Conservation (phyloP, 352 stramenopile genomes). For the Pythium oligandrum region DNA sequence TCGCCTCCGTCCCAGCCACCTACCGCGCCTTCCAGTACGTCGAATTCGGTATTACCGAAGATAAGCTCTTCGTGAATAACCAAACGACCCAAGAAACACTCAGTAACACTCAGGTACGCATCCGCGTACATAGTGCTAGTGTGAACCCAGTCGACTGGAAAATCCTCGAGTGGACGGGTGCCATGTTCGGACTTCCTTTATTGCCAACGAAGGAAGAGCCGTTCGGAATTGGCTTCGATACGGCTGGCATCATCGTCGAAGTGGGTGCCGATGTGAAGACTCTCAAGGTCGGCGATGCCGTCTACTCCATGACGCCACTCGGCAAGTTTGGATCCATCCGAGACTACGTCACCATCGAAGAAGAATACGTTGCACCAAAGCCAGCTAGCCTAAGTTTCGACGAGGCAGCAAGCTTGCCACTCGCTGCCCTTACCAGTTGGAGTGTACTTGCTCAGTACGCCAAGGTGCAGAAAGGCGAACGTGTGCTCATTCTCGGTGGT, state of each 20-base stretch:
- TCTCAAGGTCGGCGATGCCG: no score
- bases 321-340: conserved; percentile 29
- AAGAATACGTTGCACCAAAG: conserved; percentile 36
- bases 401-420: conserved; percentile 28
- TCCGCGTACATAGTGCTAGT: conserved; percentile 26
- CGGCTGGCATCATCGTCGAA: no score
- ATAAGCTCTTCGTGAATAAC: no score
- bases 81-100: no score
- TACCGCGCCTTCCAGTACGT: no score
- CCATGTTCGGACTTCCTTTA: conserved; percentile 10
- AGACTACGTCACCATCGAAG: conserved; percentile 22
- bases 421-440: conserved; percentile 31
- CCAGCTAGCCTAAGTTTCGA: conserved; percentile 36
- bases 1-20: no score
- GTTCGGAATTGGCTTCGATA: conserved; percentile 31
- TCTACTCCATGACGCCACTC: conserved; percentile 2
- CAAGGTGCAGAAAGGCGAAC: conserved; percentile 36
- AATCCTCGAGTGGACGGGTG: conserved; percentile 5
- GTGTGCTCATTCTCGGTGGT: conserved; percentile 40
- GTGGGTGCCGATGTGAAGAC: no score
- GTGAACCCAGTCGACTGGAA: conserved; percentile 32
- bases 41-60: no score
- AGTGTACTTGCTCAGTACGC: conserved; percentile 27
- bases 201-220: conserved; percentile 20
- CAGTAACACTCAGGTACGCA: conserved; percentile 15